Evolutionary conservation across 306 rosid species (phyloP), one percentile per base, ranked within the genome.

Genomic region (Fagus sylvatica): DNA sequence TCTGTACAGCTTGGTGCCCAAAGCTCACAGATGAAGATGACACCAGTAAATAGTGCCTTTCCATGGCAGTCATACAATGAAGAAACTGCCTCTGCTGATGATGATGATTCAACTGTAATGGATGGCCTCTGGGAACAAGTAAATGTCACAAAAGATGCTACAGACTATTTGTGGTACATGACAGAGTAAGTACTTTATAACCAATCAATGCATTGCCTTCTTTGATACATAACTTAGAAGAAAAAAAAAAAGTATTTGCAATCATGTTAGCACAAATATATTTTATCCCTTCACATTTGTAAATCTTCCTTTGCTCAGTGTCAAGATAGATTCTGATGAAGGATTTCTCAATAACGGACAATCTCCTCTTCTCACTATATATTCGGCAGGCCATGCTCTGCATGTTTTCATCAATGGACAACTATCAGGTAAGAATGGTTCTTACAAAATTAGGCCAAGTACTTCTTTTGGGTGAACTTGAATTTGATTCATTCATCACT

Each of bases 101-200:
- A 68, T 7, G 76, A 80, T 36, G 95, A 79, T 78, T 6, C 91
- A 72, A 69, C 85, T 36, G 81, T 90, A 34, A 77, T 84, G 73
- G 56, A 82, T 40, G 93, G 96, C 56, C 86, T 95, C 62, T 69
- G 80, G 87, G 99, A 95, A 76, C 99, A 95, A 83, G 46, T 93
- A 62, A 82, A 81, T 85, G 13, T 91, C 83, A 96, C 99, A 19
- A 55, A 90, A 82, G 99, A 96, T 83, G 55, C 79, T 5, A 85
- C 98, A 15, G 98, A 96, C 84, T 96, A 96, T 86, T 80, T 96
- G 89, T 96, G 99, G 99, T 96, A 96, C 77, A 80, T 88, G 97
- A 90, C 98, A 66, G 99, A 96, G 99, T 96, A 83, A 91, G 99
- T 84, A 81, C 54, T 71, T 49, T 41, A 61, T 71, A 74, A 56